Evolutionary conservation across 73 alveolate genomes (phyloP).

Genomic region (Paramecium sexaurelia): DNA sequence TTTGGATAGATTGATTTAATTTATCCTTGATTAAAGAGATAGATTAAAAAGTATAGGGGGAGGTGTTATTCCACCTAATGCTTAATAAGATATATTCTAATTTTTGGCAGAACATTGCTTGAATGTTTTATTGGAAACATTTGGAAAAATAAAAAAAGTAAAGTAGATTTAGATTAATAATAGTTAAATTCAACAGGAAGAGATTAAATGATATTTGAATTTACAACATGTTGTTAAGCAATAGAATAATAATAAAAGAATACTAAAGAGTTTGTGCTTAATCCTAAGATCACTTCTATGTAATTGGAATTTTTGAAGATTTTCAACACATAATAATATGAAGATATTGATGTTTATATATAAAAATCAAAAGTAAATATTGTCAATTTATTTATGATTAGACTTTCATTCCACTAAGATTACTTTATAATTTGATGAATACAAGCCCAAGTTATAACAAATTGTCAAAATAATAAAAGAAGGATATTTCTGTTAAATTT

Average conservation of each 20-base stretch:
- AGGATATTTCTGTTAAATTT: constrained; percentile 13
- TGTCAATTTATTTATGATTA: neutral
- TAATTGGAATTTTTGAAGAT: neutral
- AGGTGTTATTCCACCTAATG: constrained; percentile 42
- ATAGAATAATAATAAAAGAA: neutral
- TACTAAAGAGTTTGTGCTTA: neutral
- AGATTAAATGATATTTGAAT: constrained; percentile 25
- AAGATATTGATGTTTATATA: constrained; percentile 20
- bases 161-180: neutral
- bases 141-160: constrained; percentile 45
- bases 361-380: neutral
- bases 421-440: neutral
- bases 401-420: constrained; percentile 20
- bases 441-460: constrained; percentile 1
- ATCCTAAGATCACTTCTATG: neutral
- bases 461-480: neutral
- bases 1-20: constrained; percentile 31
- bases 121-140: constrained; percentile 21
- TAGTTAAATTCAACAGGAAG: constrained; percentile 14
- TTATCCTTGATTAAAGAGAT: constrained; percentile 41
- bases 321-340: neutral
- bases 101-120: constrained; percentile 42
- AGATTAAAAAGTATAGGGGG: constrained; percentile 50
- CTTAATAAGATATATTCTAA: neutral
- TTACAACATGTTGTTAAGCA: neutral